Evolutionary conservation across 2,329 filamentous ascomycete genomes (phyloP).

Genomic region (Acephala macrosclerotiorum): DNA sequence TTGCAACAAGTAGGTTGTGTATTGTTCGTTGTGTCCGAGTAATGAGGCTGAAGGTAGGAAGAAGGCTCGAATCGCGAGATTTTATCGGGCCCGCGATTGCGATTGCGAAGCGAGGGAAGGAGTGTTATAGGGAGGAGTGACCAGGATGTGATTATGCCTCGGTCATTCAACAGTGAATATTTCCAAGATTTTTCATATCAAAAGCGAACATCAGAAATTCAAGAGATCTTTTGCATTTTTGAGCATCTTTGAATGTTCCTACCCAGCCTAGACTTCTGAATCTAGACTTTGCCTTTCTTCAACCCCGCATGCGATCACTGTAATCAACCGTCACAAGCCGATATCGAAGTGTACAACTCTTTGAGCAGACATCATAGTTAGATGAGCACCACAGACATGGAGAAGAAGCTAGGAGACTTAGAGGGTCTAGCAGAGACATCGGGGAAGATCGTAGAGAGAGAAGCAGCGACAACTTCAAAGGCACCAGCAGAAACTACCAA

Average conservation of each 20-base stretch:
- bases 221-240: background rate
- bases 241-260: background rate
- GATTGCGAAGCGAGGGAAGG: conserved; percentile 3
- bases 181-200: background rate
- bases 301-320: conserved; percentile 1
- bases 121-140: too few species aligned
- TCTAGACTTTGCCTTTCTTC: conserved; percentile 8
- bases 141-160: background rate
- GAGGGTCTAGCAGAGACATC: conserved; percentile 21
- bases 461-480: conserved; percentile 23
- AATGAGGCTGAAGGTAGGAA: conserved; percentile 27
- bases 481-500: conserved; percentile 17
- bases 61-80: conserved; percentile 15
- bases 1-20: background rate
- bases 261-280: background rate
- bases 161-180: background rate
- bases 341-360: conserved; percentile 5
- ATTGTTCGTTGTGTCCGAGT: conserved; percentile 11
- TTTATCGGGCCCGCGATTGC: conserved; percentile 21
- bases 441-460: conserved; percentile 29
- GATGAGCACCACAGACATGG: conserved; percentile 29
- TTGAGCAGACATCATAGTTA: background rate
- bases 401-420: conserved; percentile 35
- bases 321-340: conserved; percentile 21
- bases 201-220: background rate